A percentile compares a stretch with the other conserved stretches of the same genome.
Conservation (phyloP, 2,329 filamentous ascomycete genomes). For the Fusarium irregulare region DNA sequence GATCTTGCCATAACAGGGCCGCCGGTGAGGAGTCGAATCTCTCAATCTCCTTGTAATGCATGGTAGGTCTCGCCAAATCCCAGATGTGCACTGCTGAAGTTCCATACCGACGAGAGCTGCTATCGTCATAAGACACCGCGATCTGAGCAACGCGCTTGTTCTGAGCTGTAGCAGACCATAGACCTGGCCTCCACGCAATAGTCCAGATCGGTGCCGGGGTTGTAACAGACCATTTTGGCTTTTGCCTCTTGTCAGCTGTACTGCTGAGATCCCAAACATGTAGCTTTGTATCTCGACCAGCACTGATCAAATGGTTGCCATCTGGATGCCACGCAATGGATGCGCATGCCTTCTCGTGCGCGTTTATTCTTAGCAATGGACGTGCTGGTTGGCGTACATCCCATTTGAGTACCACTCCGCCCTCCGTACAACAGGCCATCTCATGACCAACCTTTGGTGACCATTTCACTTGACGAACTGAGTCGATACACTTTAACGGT, state of each 20-base stretch:
- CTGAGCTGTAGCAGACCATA: conserved; percentile 73
- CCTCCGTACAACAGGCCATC: conserved; percentile 73
- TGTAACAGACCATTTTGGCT: conserved; percentile 70
- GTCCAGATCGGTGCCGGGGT: conserved; percentile 70
- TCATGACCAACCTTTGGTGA: conserved; percentile 70
- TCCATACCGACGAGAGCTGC: conserved; percentile 64
- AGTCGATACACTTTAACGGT: conserved; percentile 54
- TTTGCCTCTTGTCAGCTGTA: conserved; percentile 71
- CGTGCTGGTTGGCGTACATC: conserved; percentile 66
- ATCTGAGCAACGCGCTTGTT: conserved; percentile 70
- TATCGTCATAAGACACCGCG: conserved; percentile 71
- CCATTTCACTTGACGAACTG: conserved; percentile 72
- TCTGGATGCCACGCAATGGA: conserved; percentile 76
- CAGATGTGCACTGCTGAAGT: conserved; percentile 72
- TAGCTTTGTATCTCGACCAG: conserved; percentile 69
- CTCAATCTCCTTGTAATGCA: conserved; percentile 75
- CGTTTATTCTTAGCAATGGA: conserved; percentile 69
- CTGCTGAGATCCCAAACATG: conserved; percentile 74
- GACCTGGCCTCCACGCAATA: conserved; percentile 71
- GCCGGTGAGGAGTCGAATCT: conserved; percentile 68
- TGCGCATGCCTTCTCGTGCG: conserved; percentile 69
- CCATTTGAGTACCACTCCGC: conserved; percentile 72
- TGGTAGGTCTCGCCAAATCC: conserved; percentile 74
- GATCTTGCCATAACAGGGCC: conserved; percentile 71
- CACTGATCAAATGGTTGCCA: conserved; percentile 73